Percentiles rank a stretch among this genome's conserved stretches.
phyloP scores from a whole-genome alignment of 2,329 filamentous ascomycete genomes.

The Alternaria sp. region DNA sequence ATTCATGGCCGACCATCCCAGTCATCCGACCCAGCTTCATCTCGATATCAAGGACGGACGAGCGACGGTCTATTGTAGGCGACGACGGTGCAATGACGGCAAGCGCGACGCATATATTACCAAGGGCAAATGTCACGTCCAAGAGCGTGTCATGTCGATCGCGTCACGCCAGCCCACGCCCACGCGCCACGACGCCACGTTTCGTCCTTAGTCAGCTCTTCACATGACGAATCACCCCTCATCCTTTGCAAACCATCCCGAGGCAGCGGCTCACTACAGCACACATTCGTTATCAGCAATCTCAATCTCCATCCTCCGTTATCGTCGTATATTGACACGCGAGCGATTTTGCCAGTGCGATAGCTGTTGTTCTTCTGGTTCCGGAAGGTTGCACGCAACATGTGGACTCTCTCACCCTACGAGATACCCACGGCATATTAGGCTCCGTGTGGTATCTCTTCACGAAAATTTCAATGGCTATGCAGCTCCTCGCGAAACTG shows the following conservation, averaged over 20 bases:
- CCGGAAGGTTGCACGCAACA: background rate
- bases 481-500: background rate
- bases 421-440: background rate
- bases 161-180: constrained; percentile 2
- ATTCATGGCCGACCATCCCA: constrained; percentile 12
- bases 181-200: constrained; percentile 7
- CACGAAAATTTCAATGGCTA: background rate
- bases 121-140: constrained; percentile 1
- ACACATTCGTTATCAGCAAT: background rate
- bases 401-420: background rate
- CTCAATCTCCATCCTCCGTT: background rate
- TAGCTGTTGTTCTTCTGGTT: background rate
- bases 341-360: background rate
- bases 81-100: constrained; percentile 14
- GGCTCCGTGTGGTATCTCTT: background rate
- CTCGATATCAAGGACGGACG: background rate
- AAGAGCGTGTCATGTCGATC: constrained; percentile 8
- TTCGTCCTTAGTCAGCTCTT: background rate
- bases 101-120: constrained; percentile 14
- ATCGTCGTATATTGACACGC: background rate
- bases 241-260: background rate
- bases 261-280: background rate
- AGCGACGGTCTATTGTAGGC: constrained; percentile 8
- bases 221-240: background rate
- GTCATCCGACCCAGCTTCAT: constrained; percentile 9